Evolutionary conservation across 495 filamentous ascomycete genomes (phyloP).

Genomic region (Daldinia decipiens): DNA sequence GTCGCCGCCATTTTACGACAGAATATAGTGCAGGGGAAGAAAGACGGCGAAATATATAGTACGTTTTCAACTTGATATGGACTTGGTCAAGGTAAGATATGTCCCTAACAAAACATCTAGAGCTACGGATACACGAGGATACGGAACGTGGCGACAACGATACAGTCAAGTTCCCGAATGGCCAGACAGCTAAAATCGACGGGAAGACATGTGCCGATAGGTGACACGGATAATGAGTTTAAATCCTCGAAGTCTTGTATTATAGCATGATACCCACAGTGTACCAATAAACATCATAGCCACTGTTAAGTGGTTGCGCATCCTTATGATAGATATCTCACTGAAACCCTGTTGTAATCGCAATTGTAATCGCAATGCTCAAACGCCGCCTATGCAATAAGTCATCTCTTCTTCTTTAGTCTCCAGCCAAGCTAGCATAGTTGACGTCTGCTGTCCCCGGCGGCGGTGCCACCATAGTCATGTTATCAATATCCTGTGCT

Average conservation of each 20-base stretch:
- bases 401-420: conserved; percentile 57
- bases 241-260: conserved; percentile 50
- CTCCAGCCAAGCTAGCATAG: conserved; percentile 86
- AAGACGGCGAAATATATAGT: conserved; percentile 73
- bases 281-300: conserved; percentile 50
- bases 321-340: conserved; percentile 33
- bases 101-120: conserved; percentile 54
- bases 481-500: conserved; percentile 56
- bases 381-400: conserved; percentile 51
- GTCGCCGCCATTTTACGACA: conserved; percentile 80
- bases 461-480: conserved; percentile 74
- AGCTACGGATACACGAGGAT: conserved; percentile 85
- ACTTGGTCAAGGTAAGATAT: background rate
- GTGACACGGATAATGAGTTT: conserved; percentile 46
- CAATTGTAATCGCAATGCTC: conserved; percentile 53
- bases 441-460: conserved; percentile 83
- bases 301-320: conserved; percentile 6
- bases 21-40: conserved; percentile 88
- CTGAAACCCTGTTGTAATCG: conserved; percentile 56
- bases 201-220: conserved; percentile 58
- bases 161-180: conserved; percentile 70
- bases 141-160: conserved; percentile 95
- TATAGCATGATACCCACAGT: conserved; percentile 48
- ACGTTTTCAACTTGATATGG: conserved; percentile 46
- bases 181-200: conserved; percentile 56